A percentile compares a stretch with the other conserved stretches of the same genome.
phyloP scores from a whole-genome alignment of 441 rosid genomes.

The Populus hybrid region DNA sequence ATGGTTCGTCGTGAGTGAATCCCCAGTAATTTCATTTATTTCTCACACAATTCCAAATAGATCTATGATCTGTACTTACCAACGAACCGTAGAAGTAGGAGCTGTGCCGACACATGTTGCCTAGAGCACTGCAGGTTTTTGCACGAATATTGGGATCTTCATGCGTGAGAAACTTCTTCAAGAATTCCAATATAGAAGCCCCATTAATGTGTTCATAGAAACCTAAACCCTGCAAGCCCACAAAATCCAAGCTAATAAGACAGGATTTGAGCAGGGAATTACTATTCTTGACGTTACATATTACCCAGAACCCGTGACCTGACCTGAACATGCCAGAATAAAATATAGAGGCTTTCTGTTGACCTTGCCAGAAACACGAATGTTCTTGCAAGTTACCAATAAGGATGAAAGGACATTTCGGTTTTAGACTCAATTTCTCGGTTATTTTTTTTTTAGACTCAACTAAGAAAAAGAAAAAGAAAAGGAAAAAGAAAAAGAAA shows the following conservation, averaged over 20 bases:
- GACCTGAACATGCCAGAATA: not conserved
- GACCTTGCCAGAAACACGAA: not conserved
- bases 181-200: conserved; percentile 64
- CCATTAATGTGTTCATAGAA: conserved; percentile 82
- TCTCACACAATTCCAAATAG: conserved; percentile 2
- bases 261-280: not conserved
- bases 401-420: not conserved
- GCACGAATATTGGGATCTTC: conserved; percentile 90
- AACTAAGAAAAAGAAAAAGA: no score
- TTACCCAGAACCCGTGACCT: not conserved
- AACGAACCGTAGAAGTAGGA: conserved; percentile 72
- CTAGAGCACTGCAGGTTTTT: conserved; percentile 95
- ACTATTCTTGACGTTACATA: not conserved
- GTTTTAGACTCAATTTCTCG: no score
- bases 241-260: conserved; percentile 10
- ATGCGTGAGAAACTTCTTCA: conserved; percentile 70
- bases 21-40: not conserved
- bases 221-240: conserved; percentile 45
- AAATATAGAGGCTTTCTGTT: not conserved
- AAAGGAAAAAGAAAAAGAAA: no score
- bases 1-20: not conserved
- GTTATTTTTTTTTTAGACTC: no score
- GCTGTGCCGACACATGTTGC: conserved; percentile 97
- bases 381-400: not conserved
- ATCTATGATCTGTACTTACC: conserved; percentile 41